These are phyloP conservation scores for Physocladia obscura DNA, from an alignment of 192 early-diverging fungal species.

Conservation along the genomic window DNA sequence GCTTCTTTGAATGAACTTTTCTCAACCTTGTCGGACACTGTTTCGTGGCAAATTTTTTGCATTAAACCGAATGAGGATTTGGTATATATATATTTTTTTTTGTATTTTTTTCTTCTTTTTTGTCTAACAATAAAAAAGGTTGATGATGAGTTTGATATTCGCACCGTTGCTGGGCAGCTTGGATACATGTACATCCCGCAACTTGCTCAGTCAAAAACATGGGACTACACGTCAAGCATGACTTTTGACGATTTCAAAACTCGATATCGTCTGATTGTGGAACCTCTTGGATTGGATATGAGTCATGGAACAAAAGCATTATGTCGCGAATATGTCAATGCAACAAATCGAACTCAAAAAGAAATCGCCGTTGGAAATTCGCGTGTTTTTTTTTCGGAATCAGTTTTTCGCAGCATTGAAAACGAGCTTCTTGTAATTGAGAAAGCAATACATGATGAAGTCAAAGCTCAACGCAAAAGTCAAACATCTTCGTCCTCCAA, in stretches of 20 bases:
- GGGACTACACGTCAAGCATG: slow-evolving; percentile 72
- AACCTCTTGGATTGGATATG: slow-evolving; percentile 39
- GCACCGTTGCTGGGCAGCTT: slow-evolving; percentile 69
- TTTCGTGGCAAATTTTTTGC: slow-evolving; percentile 82
- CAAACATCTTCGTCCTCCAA: not conserved
- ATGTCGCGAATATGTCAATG: slow-evolving; percentile 37
- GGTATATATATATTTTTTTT: not conserved
- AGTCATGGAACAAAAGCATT: slow-evolving; percentile 30
- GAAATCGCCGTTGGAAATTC: slow-evolving; percentile 45
- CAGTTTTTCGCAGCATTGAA: slow-evolving; percentile 43
- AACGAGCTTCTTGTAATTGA: slow-evolving; percentile 44
- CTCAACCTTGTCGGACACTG: slow-evolving; percentile 73
- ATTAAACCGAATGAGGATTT: slow-evolving; percentile 67
- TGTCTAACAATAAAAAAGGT: not conserved
- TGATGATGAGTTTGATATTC: slow-evolving; percentile 54
- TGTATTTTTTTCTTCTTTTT: not conserved
- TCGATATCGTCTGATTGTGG: slow-evolving; percentile 66
- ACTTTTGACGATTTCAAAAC: slow-evolving; percentile 69
- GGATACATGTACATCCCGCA: slow-evolving; percentile 69
- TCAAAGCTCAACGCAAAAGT: slow-evolving; percentile 15
- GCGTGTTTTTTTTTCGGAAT: slow-evolving; percentile 45
- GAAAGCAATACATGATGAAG: slow-evolving; percentile 40
- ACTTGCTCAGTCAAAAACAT: slow-evolving; percentile 63
- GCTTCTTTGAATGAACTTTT: slow-evolving; percentile 59
- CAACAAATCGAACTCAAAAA: slow-evolving; percentile 37